A percentile compares a stretch with the other conserved stretches of the same genome.
phyloP scores from a whole-genome alignment of 2,329 filamentous ascomycete species.

The Paraconiothyrium sp. region DNA sequence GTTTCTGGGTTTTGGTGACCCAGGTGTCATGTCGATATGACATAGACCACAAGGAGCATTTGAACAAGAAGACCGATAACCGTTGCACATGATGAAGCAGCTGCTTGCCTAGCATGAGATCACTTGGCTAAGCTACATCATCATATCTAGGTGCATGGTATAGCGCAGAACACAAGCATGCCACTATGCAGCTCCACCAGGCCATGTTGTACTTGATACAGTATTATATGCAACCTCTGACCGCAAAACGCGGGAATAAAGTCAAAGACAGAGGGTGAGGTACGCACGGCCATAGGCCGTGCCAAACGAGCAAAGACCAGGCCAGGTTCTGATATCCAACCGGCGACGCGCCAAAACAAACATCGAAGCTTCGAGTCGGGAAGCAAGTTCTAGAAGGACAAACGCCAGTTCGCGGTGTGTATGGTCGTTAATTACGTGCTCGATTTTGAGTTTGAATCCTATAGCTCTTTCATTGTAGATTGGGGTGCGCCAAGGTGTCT shows the following conservation, averaged over 20 bases:
- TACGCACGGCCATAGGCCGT: background rate
- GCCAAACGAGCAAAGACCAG: background rate
- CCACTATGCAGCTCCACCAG: no score
- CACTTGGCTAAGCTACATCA: no score
- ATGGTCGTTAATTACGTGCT: background rate
- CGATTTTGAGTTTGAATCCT: background rate
- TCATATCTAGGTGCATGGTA: no score
- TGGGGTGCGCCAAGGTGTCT: background rate
- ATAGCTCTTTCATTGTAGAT: slow-evolving; percentile 1
- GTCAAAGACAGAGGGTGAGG: background rate
- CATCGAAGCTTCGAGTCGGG: slow-evolving; percentile 1
- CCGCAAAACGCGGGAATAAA: background rate
- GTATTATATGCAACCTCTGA: slow-evolving; percentile 9
- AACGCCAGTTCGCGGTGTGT: slow-evolving; percentile 2
- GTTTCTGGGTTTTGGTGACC: no score
- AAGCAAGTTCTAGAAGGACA: slow-evolving; percentile 6
- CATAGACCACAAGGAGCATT: no score
- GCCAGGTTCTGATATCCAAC: background rate
- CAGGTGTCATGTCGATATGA: no score
- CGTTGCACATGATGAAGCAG: no score
- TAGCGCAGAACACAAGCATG: no score
- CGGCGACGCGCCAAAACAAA: slow-evolving; percentile 1
- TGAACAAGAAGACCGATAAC: no score
- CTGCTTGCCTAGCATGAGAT: no score
- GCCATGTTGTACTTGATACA: no score